These are phyloP conservation scores for Byssoonygena ceratinophila DNA, from an alignment of 2,329 filamentous ascomycete species.

Conservation along the genomic window DNA sequence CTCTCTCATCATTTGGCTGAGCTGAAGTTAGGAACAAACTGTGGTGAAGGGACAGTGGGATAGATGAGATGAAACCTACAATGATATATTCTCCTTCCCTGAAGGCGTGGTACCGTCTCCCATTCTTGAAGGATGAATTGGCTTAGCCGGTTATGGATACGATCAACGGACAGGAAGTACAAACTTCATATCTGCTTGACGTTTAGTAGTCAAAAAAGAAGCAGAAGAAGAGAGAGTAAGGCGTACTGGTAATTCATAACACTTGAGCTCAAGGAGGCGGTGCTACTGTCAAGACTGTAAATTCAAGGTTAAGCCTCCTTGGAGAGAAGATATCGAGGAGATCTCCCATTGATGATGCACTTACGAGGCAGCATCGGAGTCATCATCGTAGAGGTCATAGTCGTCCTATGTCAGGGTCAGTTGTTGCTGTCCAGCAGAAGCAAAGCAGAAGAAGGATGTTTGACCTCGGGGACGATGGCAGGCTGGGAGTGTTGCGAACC, in stretches of 20 bases:
- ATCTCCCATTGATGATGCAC: background rate
- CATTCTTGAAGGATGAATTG: slow-evolving; percentile 3
- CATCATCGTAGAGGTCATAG: slow-evolving; percentile 3
- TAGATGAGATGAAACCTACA: slow-evolving; percentile 4
- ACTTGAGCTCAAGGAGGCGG: slow-evolving; percentile 14
- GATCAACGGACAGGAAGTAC: background rate
- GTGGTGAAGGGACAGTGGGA: background rate
- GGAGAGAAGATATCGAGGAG: background rate
- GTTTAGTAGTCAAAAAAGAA: background rate
- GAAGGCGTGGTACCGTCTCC: slow-evolving; percentile 13
- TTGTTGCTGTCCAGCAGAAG: background rate
- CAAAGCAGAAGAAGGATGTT: background rate
- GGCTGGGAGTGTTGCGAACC: background rate
- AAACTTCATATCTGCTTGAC: slow-evolving; percentile 10
- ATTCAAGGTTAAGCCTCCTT: background rate
- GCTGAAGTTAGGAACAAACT: background rate
- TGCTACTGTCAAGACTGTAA: slow-evolving; percentile 8
- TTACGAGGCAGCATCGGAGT: slow-evolving; percentile 6
- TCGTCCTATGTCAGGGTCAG: slow-evolving; percentile 4
- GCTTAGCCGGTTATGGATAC: background rate
- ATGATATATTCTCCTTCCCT: slow-evolving; percentile 12
- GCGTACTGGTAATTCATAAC: slow-evolving; percentile 10
- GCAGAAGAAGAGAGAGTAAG: background rate
- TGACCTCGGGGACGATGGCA: slow-evolving; percentile 5
- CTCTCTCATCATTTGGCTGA: slow-evolving; percentile 4